These are phyloP conservation scores for rapeseed (Brassica napus) DNA, from an alignment of 345 rosid species.

Conservation along the genomic window DNA sequence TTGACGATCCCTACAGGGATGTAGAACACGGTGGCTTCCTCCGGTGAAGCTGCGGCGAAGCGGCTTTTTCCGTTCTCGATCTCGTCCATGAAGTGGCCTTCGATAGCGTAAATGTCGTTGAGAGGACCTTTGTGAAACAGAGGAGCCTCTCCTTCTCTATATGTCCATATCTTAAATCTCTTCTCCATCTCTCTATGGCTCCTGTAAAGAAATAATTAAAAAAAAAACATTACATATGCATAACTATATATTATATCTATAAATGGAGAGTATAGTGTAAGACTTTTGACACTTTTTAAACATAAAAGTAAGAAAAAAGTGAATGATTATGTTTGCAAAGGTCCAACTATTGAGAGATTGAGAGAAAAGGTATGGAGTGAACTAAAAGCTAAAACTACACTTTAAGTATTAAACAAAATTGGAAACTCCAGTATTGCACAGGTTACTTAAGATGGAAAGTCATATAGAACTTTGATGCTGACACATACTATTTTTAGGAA, in stretches of 20 bases:
- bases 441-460: constrained; percentile 28
- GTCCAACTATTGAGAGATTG: constrained; percentile 17
- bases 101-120: constrained; percentile 48
- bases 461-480: constrained; percentile 31
- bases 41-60: constrained; percentile 46
- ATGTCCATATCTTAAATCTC: constrained; percentile 60
- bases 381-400: constrained; percentile 12
- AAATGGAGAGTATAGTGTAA: constrained; percentile 17
- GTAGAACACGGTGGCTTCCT: constrained; percentile 54
- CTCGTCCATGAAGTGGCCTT: constrained; percentile 64
- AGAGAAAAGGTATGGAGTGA: constrained; percentile 14
- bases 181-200: constrained; percentile 59
- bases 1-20: constrained; percentile 49
- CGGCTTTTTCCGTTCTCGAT: constrained; percentile 46
- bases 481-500: constrained; percentile 15
- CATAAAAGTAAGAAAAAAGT: constrained; percentile 15
- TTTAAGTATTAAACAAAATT: background rate
- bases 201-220: constrained; percentile 29
- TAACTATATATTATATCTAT: background rate
- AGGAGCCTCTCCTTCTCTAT: constrained; percentile 54
- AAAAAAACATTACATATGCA: constrained; percentile 26
- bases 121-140: constrained; percentile 48
- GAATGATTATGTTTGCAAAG: constrained; percentile 23
- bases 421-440: background rate
- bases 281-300: constrained; percentile 29